Conservation (phyloP, 345 rosid species). For the Garcia nutans region DNA sequence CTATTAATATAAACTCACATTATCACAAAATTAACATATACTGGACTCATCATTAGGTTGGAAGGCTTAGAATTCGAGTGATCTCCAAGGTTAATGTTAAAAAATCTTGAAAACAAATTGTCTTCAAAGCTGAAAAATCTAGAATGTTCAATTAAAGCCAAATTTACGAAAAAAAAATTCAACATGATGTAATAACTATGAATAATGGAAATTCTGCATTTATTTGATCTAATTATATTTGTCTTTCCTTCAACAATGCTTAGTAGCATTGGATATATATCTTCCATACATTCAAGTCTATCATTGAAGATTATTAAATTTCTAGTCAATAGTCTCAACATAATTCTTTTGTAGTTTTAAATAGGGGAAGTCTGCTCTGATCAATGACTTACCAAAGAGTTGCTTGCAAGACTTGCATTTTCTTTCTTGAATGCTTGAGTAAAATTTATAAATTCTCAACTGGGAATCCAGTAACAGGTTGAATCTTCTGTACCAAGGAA, state of each 20-base stretch:
- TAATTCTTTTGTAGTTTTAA: too few relatives aligned
- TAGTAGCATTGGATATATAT: neutral
- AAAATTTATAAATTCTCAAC: slow-evolving; percentile 52
- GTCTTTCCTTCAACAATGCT: neutral
- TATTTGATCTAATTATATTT: too few relatives aligned
- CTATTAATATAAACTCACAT: too few relatives aligned
- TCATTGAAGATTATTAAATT: neutral
- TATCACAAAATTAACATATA: too few relatives aligned
- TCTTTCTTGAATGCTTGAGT: neutral
- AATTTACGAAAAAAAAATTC: too few relatives aligned
- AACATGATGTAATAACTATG: neutral
- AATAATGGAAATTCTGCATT: neutral
- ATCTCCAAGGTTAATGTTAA: too few relatives aligned
- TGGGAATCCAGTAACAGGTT: slow-evolving; percentile 70
- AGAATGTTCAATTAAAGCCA: too few relatives aligned
- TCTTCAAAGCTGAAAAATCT: too few relatives aligned
- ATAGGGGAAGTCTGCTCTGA: neutral
- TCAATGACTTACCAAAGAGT: neutral
- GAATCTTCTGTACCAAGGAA: slow-evolving; percentile 60
- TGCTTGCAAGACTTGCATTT: neutral
- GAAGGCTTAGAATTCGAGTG: too few relatives aligned
- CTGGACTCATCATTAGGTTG: too few relatives aligned
- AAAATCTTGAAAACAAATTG: too few relatives aligned
- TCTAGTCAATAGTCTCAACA: neutral
- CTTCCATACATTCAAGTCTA: neutral